phyloP scores from a whole-genome alignment of 192 early-diverging fungal genomes.

The Coemansia sp. region DNA sequence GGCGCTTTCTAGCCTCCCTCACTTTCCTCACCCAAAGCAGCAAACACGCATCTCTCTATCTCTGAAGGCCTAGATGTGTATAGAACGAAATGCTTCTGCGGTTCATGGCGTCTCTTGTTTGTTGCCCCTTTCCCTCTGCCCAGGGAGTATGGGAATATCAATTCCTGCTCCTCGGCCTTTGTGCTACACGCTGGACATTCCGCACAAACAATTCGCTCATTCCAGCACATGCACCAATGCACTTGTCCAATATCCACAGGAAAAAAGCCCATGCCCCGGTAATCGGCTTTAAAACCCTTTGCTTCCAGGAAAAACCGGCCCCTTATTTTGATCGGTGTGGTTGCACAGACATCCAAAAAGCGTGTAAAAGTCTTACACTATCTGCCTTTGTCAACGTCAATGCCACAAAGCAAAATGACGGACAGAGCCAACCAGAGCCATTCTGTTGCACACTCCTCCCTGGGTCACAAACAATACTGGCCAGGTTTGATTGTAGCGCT shows the following conservation, averaged over 20 bases:
- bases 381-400: background rate
- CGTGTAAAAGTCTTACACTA: background rate
- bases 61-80: background rate
- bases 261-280: too few relatives aligned
- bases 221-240: background rate
- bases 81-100: background rate
- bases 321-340: too few relatives aligned
- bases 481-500: too few relatives aligned
- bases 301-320: too few relatives aligned
- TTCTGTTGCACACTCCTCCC: background rate
- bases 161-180: background rate
- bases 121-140: background rate
- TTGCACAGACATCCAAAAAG: background rate
- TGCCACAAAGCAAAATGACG: background rate
- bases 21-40: too few relatives aligned
- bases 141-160: too few relatives aligned
- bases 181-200: background rate
- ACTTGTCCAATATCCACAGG: background rate
- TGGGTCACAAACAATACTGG: slow-evolving; percentile 1
- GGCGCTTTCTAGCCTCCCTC: background rate
- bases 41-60: background rate
- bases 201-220: background rate
- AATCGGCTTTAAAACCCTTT: too few relatives aligned
- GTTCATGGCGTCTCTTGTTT: background rate
- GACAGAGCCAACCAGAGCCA: background rate